Percentiles rank a stretch among this genome's conserved stretches.
Evolutionary conservation across 495 filamentous ascomycete species (phyloP).

Genomic region (Xylaria venustula): DNA sequence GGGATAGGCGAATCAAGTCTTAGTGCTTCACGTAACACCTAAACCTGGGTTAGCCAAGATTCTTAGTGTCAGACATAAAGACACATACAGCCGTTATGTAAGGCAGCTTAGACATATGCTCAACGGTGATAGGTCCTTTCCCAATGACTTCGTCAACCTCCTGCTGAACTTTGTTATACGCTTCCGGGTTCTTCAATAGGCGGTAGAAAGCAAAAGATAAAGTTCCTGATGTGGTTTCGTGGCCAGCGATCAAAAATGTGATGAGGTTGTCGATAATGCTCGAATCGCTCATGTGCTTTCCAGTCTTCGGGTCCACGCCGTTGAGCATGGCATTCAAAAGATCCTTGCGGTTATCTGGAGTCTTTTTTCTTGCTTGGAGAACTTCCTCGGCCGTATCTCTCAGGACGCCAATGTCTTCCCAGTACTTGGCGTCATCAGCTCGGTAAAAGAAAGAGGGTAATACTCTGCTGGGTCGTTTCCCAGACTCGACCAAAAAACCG

Average conservation of each 20-base stretch:
- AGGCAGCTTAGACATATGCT: conserved; percentile 65
- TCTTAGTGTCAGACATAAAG: not conserved
- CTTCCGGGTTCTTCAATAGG: conserved; percentile 52
- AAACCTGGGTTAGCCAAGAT: conserved; percentile 35
- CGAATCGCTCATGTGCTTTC: conserved; percentile 57
- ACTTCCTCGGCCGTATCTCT: conserved; percentile 57
- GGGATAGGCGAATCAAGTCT: conserved; percentile 65
- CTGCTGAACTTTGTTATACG: conserved; percentile 50
- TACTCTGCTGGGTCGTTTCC: conserved; percentile 50
- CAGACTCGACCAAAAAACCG: conserved; percentile 55
- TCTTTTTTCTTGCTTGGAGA: conserved; percentile 54
- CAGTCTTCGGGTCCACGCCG: conserved; percentile 65
- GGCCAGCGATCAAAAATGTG: conserved; percentile 71
- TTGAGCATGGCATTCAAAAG: conserved; percentile 69
- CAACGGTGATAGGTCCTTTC: conserved; percentile 57
- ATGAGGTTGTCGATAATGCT: conserved; percentile 71
- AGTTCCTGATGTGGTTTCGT: conserved; percentile 68
- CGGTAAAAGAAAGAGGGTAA: conserved; percentile 52
- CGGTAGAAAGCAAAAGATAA: conserved; percentile 59
- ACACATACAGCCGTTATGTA: conserved; percentile 51
- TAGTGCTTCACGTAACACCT: conserved; percentile 68
- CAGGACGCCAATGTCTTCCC: conserved; percentile 56
- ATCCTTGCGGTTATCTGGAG: conserved; percentile 63
- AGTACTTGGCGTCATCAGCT: conserved; percentile 56
- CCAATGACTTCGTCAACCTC: conserved; percentile 67